Evolutionary conservation across 2,329 filamentous ascomycete species (phyloP), one percentile per base, ranked within the genome.

Genomic region (Apiospora hydei): DNA sequence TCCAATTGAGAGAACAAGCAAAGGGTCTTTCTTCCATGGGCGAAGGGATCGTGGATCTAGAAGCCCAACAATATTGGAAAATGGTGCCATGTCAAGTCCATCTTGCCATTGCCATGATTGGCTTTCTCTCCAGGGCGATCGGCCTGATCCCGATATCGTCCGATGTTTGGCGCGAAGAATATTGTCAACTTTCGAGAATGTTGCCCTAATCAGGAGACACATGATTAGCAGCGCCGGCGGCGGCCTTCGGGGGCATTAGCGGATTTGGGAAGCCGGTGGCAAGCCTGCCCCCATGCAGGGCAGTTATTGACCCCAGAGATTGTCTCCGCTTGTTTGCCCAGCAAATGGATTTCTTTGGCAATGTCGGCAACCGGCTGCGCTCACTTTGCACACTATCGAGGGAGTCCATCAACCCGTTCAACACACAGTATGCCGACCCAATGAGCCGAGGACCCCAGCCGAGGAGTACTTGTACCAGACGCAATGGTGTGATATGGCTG

Each of bases 101-200:
- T 41, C 10, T 38, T 34, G 53, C 8, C 6, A 49, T n/a, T 49
- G 46, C 46, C 21, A 21, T 49, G 8, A 61, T 61, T 61, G 53
- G 53, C 4, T 18, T 61, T 21, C 16, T 61, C 26, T 10, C 30
- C 53, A 61, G 53, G 30, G 57, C 10, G 21, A 64, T 64, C 41
- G 34, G 34, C 3, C 34, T 41, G 57, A n/a, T 64, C 41, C 57
- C 57, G 57, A 41, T 41, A 64, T 64, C 34, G 57, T 64, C 57
- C 57, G 57, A 64, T 64, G 57, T 64, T 64, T 64, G 57, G 57
- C 57, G 57, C 57, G 57, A 64, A 64, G 57, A 64, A 64, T 34
- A 41, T 24, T 41, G 34, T 64, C 34, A 8, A 24, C 30, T 64
- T 64, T 38, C 57, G 57, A 64, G 30, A 64, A 64, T 5, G 57